Percentiles rank a stretch among this genome's conserved stretches.
Evolutionary conservation across 2,329 filamentous ascomycete species (phyloP).

Genomic region (Magnaporthales sp.): DNA sequence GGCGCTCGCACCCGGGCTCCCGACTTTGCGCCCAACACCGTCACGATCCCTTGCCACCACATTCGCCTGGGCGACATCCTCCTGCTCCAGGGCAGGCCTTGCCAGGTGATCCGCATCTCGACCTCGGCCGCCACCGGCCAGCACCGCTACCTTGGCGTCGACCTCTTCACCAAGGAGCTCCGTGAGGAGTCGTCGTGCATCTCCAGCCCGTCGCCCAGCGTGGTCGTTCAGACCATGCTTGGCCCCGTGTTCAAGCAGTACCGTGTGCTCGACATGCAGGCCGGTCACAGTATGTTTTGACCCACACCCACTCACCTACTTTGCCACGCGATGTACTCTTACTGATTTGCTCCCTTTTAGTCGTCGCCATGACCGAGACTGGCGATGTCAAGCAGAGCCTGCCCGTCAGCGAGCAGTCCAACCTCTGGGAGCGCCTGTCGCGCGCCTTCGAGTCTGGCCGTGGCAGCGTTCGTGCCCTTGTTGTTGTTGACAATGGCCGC

Average conservation of each 20-base stretch:
- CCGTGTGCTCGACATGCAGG: constrained; percentile 94
- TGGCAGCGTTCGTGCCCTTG: constrained; percentile 87
- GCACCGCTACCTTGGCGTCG: constrained; percentile 99
- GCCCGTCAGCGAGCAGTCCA: constrained; percentile 89
- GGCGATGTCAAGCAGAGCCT: constrained; percentile 97
- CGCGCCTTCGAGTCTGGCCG: constrained; percentile 85
- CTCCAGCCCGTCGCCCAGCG: constrained; percentile 91
- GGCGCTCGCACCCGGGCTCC: constrained; percentile 21
- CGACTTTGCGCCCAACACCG: constrained; percentile 59
- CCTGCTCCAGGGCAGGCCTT: constrained; percentile 97
- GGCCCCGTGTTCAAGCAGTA: constrained; percentile 99
- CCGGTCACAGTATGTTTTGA: constrained; percentile 40
- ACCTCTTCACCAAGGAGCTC: constrained; percentile 99
- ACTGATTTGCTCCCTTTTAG: constrained; percentile 14
- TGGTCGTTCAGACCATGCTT: constrained; percentile 98
- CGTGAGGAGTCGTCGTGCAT: constrained; percentile 98
- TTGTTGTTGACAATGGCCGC: constrained; percentile 85
- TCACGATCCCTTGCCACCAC: constrained; percentile 98
- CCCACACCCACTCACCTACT: constrained; percentile 28
- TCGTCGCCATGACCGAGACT: constrained; percentile 98
- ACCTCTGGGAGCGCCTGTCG: constrained; percentile 71
- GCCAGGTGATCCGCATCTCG: constrained; percentile 99
- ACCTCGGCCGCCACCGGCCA: constrained; percentile 96
- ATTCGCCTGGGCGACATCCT: constrained; percentile 98
- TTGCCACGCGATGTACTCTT: no score